These are phyloP conservation scores for Neocucurbitaria cava DNA, from an alignment of 2,329 filamentous ascomycete species.

Conservation along the genomic window DNA sequence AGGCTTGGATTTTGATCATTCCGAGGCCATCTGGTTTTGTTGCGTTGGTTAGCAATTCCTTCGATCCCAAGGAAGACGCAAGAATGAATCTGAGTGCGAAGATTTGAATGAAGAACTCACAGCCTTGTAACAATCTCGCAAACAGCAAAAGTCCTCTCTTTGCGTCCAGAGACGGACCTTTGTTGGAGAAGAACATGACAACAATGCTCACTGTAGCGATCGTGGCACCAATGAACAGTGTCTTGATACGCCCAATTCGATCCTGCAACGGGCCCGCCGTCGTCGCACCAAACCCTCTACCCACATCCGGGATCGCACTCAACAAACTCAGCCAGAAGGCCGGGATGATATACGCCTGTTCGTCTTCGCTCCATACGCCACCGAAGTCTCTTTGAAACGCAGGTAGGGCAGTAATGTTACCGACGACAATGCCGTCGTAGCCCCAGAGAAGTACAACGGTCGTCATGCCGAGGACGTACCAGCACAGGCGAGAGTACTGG, in stretches of 20 bases:
- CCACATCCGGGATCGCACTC: conserved; percentile 51
- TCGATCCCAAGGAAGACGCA: no score
- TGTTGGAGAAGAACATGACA: conserved; percentile 45
- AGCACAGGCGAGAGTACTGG: conserved; percentile 12
- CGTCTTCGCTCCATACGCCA: conserved; percentile 39
- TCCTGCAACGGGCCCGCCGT: conserved; percentile 53
- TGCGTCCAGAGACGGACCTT: conserved; percentile 29
- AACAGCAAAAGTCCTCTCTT: conserved; percentile 52
- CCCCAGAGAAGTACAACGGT: conserved; percentile 17
- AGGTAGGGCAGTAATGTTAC: conserved; percentile 64
- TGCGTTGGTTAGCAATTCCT: not conserved
- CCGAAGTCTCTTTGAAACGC: conserved; percentile 61
- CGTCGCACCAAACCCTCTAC: conserved; percentile 49
- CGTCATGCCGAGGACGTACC: conserved; percentile 11
- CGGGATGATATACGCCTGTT: conserved; percentile 39
- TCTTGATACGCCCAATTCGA: conserved; percentile 47
- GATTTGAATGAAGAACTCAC: conserved; percentile 22
- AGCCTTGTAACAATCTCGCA: conserved; percentile 53
- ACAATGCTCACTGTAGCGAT: conserved; percentile 50
- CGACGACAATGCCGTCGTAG: conserved; percentile 51
- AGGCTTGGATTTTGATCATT: conserved; percentile 50
- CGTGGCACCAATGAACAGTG: conserved; percentile 47
- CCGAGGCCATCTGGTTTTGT: conserved; percentile 35
- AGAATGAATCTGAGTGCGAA: no score
- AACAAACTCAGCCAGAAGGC: conserved; percentile 56